These are phyloP conservation scores for Zygosaccharomyces pseudorouxii DNA, from an alignment of 805 yeast genomes.

Conservation along the genomic window DNA sequence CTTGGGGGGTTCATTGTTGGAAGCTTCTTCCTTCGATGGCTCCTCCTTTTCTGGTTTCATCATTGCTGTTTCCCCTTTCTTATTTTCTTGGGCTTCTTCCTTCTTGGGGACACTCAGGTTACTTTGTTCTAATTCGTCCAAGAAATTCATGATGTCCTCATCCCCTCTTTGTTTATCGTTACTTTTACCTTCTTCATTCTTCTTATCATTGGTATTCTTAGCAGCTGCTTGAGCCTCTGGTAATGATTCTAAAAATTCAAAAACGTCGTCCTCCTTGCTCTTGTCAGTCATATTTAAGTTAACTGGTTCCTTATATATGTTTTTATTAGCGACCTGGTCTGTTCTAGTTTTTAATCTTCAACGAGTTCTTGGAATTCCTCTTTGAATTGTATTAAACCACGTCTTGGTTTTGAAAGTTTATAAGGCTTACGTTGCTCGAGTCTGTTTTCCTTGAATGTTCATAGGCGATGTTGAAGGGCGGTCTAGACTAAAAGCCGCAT, in stretches of 20 bases:
- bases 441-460: slow-evolving; percentile 2
- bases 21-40: slow-evolving; percentile 14
- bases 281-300: slow-evolving; percentile 23
- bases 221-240: slow-evolving; percentile 37
- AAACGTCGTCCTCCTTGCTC: slow-evolving; percentile 61
- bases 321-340: neutral
- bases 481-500: slow-evolving; percentile 5
- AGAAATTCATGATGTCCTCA: slow-evolving; percentile 40
- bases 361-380: neutral
- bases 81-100: slow-evolving; percentile 7
- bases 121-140: slow-evolving; percentile 67
- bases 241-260: slow-evolving; percentile 73
- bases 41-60: neutral
- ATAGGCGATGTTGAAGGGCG: slow-evolving; percentile 4
- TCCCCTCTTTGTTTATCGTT: slow-evolving; percentile 37
- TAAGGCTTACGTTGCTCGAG: slow-evolving; percentile 1
- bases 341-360: neutral
- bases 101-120: slow-evolving; percentile 39
- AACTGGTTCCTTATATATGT: neutral
- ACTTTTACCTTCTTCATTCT: slow-evolving; percentile 38
- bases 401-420: no score
- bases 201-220: slow-evolving; percentile 10
- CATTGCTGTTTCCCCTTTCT: slow-evolving; percentile 15
- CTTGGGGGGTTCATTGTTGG: slow-evolving; percentile 18
- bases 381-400: neutral